Evolutionary conservation across 345 rosid genomes (phyloP).

Genomic region (Citrus cavaleriei): DNA sequence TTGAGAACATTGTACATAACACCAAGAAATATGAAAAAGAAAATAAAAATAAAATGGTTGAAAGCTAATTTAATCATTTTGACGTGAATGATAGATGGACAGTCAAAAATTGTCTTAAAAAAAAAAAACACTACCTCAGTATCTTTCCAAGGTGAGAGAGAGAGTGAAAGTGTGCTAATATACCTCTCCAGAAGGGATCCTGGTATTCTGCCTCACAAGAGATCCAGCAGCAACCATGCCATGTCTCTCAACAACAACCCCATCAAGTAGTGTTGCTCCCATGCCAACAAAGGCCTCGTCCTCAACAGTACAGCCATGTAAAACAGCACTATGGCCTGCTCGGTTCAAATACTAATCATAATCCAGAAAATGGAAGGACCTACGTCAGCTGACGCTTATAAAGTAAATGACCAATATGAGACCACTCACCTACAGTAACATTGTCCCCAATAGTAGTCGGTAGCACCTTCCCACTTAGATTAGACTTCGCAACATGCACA

Average conservation of each 20-base stretch:
- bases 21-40: neutral
- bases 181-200: slow-evolving; percentile 90
- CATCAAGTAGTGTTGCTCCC: slow-evolving; percentile 93
- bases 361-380: neutral
- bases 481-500: slow-evolving; percentile 94
- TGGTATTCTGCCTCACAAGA: slow-evolving; percentile 88
- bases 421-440: slow-evolving; percentile 82
- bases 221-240: slow-evolving; percentile 97
- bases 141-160: neutral
- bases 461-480: slow-evolving; percentile 83
- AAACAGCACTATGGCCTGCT: slow-evolving; percentile 91
- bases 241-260: slow-evolving; percentile 83
- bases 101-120: neutral
- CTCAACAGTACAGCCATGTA: slow-evolving; percentile 95
- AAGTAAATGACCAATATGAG: neutral
- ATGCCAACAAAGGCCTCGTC: slow-evolving; percentile 88
- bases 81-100: neutral
- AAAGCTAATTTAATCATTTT: neutral
- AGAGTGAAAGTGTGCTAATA: neutral
- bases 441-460: slow-evolving; percentile 88
- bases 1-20: neutral
- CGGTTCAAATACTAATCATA: slow-evolving; percentile 22
- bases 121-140: neutral
- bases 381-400: neutral
- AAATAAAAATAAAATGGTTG: neutral